These are phyloP conservation scores for Ophiostoma sp. DNA, from an alignment of 2,329 filamentous ascomycete species.

Conservation along the genomic window DNA sequence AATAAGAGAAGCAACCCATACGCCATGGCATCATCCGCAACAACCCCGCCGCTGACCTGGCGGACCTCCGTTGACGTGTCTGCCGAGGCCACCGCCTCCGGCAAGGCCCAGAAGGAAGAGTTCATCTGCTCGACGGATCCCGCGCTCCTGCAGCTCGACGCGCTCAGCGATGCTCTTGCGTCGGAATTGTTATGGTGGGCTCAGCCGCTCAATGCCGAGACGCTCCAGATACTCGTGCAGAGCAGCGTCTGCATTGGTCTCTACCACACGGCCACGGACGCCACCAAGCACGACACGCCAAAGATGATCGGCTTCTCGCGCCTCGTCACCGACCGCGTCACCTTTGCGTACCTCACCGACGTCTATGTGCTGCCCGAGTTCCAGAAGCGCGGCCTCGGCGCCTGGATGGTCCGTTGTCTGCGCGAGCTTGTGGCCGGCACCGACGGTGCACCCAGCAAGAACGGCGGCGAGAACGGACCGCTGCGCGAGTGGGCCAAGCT, in stretches of 20 bases:
- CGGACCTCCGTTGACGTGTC: constrained; percentile 15
- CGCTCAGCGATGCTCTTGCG: constrained; percentile 51
- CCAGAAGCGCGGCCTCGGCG: constrained; percentile 57
- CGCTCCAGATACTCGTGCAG: constrained; percentile 47
- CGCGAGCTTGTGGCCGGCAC: constrained; percentile 47
- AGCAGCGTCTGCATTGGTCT: constrained; percentile 57
- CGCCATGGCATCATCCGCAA: neutral
- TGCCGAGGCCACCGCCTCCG: neutral
- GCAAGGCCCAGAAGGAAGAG: constrained; percentile 33
- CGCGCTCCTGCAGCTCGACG: constrained; percentile 47
- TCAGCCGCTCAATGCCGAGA: constrained; percentile 41
- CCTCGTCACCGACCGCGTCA: constrained; percentile 63
- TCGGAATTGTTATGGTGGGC: constrained; percentile 50
- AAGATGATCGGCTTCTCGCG: constrained; percentile 52
- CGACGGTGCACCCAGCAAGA: neutral
- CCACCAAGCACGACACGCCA: neutral
- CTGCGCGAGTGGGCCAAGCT: constrained; percentile 33
- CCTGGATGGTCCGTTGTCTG: constrained; percentile 58
- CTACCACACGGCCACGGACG: constrained; percentile 36
- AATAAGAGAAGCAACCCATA: neutral
- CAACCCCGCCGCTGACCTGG: constrained; percentile 16
- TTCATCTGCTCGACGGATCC: constrained; percentile 59
- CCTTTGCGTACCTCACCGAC: constrained; percentile 64
- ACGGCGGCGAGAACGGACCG: constrained; percentile 5
- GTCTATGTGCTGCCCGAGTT: constrained; percentile 58